phyloP scores from a whole-genome alignment of 1,284 basidiomycete species.

The Sphagnurus paluster region DNA sequence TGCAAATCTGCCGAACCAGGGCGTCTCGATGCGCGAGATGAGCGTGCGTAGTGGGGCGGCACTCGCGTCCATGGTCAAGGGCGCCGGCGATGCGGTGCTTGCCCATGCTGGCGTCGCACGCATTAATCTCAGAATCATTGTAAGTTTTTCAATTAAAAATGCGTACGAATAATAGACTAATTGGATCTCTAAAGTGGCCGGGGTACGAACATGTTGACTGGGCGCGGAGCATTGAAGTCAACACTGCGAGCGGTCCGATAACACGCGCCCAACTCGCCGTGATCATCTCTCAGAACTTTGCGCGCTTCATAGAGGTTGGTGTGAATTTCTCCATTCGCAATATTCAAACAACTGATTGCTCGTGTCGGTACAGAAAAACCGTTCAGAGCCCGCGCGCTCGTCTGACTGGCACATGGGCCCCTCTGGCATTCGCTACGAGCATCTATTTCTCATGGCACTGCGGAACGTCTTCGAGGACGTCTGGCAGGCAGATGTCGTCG shows the following conservation, averaged over 20 bases:
- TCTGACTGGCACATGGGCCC: slow-evolving; percentile 31
- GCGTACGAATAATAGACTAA: background rate
- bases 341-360: slow-evolving; percentile 4
- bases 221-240: slow-evolving; percentile 33
- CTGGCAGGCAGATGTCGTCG: slow-evolving; percentile 46
- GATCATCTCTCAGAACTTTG: slow-evolving; percentile 22
- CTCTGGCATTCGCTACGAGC: slow-evolving; percentile 37
- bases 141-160: slow-evolving; percentile 21
- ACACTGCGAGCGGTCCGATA: slow-evolving; percentile 25
- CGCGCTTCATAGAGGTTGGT: slow-evolving; percentile 29
- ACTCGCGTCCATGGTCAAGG: slow-evolving; percentile 34
- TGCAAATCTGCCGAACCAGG: slow-evolving; percentile 38
- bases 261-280: slow-evolving; percentile 26
- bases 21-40: slow-evolving; percentile 43
- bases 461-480: slow-evolving; percentile 40
- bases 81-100: slow-evolving; percentile 38
- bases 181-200: slow-evolving; percentile 40
- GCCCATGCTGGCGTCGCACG: slow-evolving; percentile 26
- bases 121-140: slow-evolving; percentile 38
- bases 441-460: slow-evolving; percentile 38
- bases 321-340: background rate
- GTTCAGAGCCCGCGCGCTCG: slow-evolving; percentile 21
- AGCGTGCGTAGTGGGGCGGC: slow-evolving; percentile 31
- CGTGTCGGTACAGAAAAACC: slow-evolving; percentile 21
- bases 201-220: slow-evolving; percentile 44